These are phyloP conservation scores for Wickerhamomyces queroliae DNA, from an alignment of 805 yeast genomes.

Conservation along the genomic window DNA sequence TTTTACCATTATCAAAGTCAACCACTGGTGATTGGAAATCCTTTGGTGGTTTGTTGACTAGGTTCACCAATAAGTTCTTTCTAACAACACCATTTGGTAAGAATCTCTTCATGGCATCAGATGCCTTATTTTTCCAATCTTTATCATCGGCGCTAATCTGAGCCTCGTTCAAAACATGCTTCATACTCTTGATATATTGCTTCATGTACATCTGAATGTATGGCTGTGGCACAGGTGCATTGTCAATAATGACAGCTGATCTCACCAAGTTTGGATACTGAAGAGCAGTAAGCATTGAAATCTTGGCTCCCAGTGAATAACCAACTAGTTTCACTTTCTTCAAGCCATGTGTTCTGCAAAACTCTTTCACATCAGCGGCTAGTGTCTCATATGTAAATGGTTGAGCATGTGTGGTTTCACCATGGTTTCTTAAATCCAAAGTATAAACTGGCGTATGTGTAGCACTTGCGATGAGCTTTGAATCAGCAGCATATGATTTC, in stretches of 20 bases:
- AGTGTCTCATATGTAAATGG: constrained; percentile 38
- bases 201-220: constrained; percentile 30
- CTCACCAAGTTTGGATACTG: constrained; percentile 32
- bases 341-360: constrained; percentile 26
- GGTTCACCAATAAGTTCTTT: constrained; percentile 33
- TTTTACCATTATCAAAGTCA: constrained; percentile 21
- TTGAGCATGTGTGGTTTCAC: constrained; percentile 35
- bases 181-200: constrained; percentile 37
- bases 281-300: constrained; percentile 40
- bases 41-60: constrained; percentile 25
- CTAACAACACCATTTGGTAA: constrained; percentile 64
- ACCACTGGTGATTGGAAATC: constrained; percentile 21
- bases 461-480: constrained; percentile 27
- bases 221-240: constrained; percentile 35
- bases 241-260: constrained; percentile 42
- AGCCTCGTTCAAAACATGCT: constrained; percentile 78
- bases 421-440: constrained; percentile 47
- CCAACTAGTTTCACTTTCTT: constrained; percentile 31
- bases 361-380: constrained; percentile 37
- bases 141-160: constrained; percentile 21
- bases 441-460: constrained; percentile 33
- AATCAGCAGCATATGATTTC: constrained; percentile 34
- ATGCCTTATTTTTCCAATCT: constrained; percentile 75
- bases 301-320: constrained; percentile 50
- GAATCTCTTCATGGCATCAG: constrained; percentile 85